These are phyloP conservation scores for Colletotrichum sp. DNA, from an alignment of 2,329 filamentous ascomycete genomes.

Conservation along the genomic window DNA sequence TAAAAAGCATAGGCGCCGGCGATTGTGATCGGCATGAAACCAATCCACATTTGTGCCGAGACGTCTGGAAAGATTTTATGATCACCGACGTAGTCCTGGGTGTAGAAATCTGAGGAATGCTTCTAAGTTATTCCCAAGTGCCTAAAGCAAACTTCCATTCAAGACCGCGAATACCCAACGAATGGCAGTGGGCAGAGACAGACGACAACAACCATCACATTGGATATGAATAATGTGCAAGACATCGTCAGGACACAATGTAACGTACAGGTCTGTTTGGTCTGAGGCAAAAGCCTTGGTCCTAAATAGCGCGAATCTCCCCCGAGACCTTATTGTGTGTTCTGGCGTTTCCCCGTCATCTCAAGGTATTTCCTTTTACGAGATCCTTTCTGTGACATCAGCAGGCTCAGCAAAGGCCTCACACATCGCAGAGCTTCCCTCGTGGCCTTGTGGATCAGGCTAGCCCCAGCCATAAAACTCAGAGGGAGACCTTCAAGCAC, in stretches of 20 bases:
- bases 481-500: too few relatives aligned
- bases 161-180: neutral
- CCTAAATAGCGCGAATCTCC: accelerated
- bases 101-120: too few relatives aligned
- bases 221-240: too few relatives aligned
- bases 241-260: neutral
- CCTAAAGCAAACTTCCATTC: too few relatives aligned
- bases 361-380: neutral
- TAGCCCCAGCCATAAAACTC: accelerated
- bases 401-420: neutral
- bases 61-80: accelerated
- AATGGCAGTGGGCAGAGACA: accelerated
- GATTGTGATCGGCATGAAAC: neutral
- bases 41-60: neutral
- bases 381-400: neutral
- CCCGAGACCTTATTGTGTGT: neutral
- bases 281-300: neutral
- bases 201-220: too few relatives aligned
- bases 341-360: neutral
- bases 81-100: neutral
- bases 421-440: neutral
- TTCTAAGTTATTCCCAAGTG: accelerated
- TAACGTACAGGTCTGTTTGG: neutral
- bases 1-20: too few relatives aligned
- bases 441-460: neutral